These are phyloP conservation scores for Escovopsis sp. DNA, from an alignment of 2,329 filamentous ascomycete species.

Conservation along the genomic window DNA sequence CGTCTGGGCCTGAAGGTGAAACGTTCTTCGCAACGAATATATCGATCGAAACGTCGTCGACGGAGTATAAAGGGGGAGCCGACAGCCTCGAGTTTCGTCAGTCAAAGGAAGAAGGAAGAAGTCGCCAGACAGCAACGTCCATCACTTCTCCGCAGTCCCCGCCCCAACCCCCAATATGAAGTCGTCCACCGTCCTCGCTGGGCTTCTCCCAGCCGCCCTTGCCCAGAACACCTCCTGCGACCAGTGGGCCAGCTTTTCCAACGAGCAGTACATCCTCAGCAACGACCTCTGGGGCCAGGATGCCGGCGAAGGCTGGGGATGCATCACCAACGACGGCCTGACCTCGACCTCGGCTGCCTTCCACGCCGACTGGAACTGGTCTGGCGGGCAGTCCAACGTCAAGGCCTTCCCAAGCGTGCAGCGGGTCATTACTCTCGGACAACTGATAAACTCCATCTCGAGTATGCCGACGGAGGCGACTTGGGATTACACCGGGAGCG, in stretches of 20 bases:
- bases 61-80: too few relatives aligned
- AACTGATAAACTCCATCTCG: conserved; percentile 17
- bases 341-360: conserved; percentile 21
- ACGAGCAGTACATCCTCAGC: conserved; percentile 14
- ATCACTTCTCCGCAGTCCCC: neutral
- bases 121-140: too few relatives aligned
- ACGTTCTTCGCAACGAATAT: too few relatives aligned
- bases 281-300: conserved; percentile 27
- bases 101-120: too few relatives aligned
- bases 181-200: conserved; percentile 1
- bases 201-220: neutral
- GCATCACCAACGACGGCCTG: conserved; percentile 23
- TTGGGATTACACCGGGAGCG: conserved; percentile 18
- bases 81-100: too few relatives aligned
- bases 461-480: conserved; percentile 19
- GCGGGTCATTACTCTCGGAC: conserved; percentile 9
- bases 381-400: conserved; percentile 21
- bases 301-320: conserved; percentile 22
- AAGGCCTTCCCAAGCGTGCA: conserved; percentile 25
- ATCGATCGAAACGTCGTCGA: too few relatives aligned
- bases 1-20: too few relatives aligned
- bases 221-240: conserved; percentile 9
- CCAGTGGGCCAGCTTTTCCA: conserved; percentile 11
- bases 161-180: neutral
- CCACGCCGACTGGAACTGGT: conserved; percentile 27